Evolutionary conservation across 768 basidiomycete species (phyloP), one percentile per base, ranked within the genome.

Genomic region (Lyophyllum shimeji): DNA sequence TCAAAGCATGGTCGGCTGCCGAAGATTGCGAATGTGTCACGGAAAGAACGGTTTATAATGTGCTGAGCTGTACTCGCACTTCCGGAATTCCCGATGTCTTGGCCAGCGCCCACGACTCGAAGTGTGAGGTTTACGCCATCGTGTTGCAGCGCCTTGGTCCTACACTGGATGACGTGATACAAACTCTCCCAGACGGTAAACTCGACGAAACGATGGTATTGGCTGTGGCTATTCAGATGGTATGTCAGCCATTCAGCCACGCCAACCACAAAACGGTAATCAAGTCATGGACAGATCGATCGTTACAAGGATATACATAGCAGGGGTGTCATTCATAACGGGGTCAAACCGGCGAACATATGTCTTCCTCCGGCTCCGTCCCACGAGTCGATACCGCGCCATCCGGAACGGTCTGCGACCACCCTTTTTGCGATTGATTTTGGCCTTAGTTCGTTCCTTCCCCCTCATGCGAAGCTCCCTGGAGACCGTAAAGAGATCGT

Each of bases 301-400:
- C 58, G 68, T 1, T 71, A 67, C 25, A 60, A 49, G 15, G 53
- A 61, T 2, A 59, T 73, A 0, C 70, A 73, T 47, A 50, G 60
- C 0, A 55, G 55, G 15, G 67, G 67, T 2, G 55, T 71, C 15
- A 59, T 71, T n/a, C 67, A 71, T 58, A 70, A 66, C 43, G 71
- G 71, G 1, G 60, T 69, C 8, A 72, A 73, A 45, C 70, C 70
- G 0, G 70, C 47, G 3, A 71, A 73, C 50, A 69, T 72, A 25
- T 71, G 69, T 44, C 54, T 72, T 12, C 50, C 63, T 2, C 63
- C 61, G 12, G 45, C 20, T 1, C 25, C 20, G 7, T 44, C 46
- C 17, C 0, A n/a, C n/a, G n/a, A n/a, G n/a, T n/a, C n/a, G n/a
- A n/a, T n/a, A n/a, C n/a, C n/a, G n/a, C n/a, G n/a, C n/a, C n/a